Percentiles rank a stretch among this genome's conserved stretches.
phyloP scores from a whole-genome alignment of 2,329 filamentous ascomycete genomes.

The Penicillium sp. region DNA sequence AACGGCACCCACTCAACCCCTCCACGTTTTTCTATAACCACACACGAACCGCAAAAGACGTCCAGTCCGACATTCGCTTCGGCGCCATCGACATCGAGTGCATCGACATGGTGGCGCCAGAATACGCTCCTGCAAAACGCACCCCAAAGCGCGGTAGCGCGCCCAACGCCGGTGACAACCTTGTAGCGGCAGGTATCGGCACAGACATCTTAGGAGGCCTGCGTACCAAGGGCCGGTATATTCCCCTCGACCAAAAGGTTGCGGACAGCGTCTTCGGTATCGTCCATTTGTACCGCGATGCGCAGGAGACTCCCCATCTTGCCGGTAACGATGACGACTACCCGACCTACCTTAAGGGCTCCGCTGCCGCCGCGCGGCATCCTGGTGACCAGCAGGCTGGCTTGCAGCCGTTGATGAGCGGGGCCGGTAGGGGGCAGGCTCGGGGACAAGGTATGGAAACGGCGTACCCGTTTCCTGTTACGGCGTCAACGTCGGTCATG shows the following conservation, averaged over 20 bases:
- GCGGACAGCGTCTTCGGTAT: constrained; percentile 86
- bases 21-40: constrained; percentile 17
- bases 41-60: constrained; percentile 1
- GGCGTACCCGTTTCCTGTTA: constrained; percentile 17
- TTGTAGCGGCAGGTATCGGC: constrained; percentile 47
- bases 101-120: constrained; percentile 61
- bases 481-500: constrained; percentile 10
- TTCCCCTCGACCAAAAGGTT: constrained; percentile 63
- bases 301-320: constrained; percentile 63
- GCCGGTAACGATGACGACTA: constrained; percentile 43
- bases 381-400: constrained; percentile 20
- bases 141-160: constrained; percentile 21
- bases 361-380: constrained; percentile 31
- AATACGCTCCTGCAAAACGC: constrained; percentile 22
- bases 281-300: constrained; percentile 88
- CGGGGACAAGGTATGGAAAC: constrained; percentile 8
- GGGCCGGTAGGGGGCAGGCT: constrained; percentile 12
- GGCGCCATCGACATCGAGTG: constrained; percentile 72
- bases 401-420: constrained; percentile 11
- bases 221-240: constrained; percentile 75
- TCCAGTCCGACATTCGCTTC: constrained; percentile 68
- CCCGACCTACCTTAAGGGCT: constrained; percentile 37
- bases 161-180: constrained; percentile 29
- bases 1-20: constrained; percentile 1
- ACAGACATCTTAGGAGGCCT: constrained; percentile 56